A percentile compares a stretch with the other conserved stretches of the same genome.
Conservation (phyloP, 345 rosid genomes). For the Populus nigra region DNA sequence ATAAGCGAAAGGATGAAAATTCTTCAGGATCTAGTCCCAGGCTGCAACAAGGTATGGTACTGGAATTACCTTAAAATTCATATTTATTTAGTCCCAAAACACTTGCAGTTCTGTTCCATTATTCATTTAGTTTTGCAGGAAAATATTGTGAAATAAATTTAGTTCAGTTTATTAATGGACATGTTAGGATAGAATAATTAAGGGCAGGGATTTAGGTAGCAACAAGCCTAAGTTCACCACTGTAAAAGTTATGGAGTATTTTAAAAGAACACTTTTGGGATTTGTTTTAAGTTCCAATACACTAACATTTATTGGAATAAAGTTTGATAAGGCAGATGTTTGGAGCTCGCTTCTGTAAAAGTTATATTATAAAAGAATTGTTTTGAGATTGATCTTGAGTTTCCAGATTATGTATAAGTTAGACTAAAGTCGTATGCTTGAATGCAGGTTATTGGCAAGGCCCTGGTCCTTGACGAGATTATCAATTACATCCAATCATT, state of each 20-base stretch:
- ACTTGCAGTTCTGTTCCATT: not conserved
- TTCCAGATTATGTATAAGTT: not conserved
- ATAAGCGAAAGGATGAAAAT: constrained; percentile 90
- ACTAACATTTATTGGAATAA: not conserved
- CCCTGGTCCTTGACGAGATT: constrained; percentile 86
- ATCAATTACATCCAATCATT: constrained; percentile 87
- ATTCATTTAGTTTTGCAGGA: not conserved
- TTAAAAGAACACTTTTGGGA: not conserved
- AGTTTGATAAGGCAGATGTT: not conserved
- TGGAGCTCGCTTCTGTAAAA: not conserved
- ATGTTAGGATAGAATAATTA: not conserved
- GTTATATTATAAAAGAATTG: not conserved
- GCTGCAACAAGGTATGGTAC: constrained; percentile 73
- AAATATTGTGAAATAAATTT: not conserved
- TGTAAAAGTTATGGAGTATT: not conserved
- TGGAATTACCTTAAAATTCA: not conserved
- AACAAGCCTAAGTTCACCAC: not conserved
- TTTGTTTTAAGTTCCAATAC: not conserved
- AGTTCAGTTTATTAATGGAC: too few species aligned
- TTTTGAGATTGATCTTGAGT: not conserved
- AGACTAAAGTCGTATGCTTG: constrained; percentile 8
- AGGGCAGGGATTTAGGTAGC: not conserved
- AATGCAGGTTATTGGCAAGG: constrained; percentile 83
- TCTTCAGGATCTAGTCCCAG: constrained; percentile 90
- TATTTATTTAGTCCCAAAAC: not conserved